Evolutionary conservation across 225 moss, liverwort and hornwort genomes (phyloP), one percentile per base, ranked within the genome.

Genomic region (Lunularia cruciata): DNA sequence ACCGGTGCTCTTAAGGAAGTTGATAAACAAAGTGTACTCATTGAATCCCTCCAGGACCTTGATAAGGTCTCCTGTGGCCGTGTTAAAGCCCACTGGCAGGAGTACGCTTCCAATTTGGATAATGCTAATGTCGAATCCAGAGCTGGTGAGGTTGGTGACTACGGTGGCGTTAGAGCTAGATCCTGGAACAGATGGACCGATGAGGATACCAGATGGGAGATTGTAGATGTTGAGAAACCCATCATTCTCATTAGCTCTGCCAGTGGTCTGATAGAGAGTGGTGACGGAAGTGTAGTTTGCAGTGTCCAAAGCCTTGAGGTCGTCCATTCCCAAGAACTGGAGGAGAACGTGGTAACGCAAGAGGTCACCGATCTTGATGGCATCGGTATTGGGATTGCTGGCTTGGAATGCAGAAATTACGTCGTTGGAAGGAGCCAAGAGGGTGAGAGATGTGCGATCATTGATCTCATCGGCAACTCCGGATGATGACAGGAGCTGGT

Each of bases 261-360:
- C 81, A 13, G 77, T 72, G 28, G 74, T 72, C 74, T 77, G 81
- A 7, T 73, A 69, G 38, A 82, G 74, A 23, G 81, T 82, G 14
- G 81, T 63, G 28, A 68, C 74, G 20, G 70, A 56, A 2, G 74
- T 74, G 77, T 25, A 22, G 35, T 82, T 74, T 1, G 19, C n/a
- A 16, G 57, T 26, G 3, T 4, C 0, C 35, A 82, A 55, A 47
- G 66, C 61, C 15, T 40, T 6, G 8, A 82, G 71, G 49, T 71
- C 46, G 0, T 66, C 18, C 0, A 60, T 34, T 3, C 20, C 46
- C 33, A 40, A 67, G 34, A 71, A 82, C 1, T 70, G 53, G 2
- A 82, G 74, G 11, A 82, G 70, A 45, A 77, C 51, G 34, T 82
- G 77, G 45, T 74, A 82, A 14, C 81, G 81, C 12, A 77, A 32